A percentile compares a stretch with the other conserved stretches of the same genome.
Conservation (phyloP, 2,329 filamentous ascomycete genomes). For the Pseudogymnoascus sp. region DNA sequence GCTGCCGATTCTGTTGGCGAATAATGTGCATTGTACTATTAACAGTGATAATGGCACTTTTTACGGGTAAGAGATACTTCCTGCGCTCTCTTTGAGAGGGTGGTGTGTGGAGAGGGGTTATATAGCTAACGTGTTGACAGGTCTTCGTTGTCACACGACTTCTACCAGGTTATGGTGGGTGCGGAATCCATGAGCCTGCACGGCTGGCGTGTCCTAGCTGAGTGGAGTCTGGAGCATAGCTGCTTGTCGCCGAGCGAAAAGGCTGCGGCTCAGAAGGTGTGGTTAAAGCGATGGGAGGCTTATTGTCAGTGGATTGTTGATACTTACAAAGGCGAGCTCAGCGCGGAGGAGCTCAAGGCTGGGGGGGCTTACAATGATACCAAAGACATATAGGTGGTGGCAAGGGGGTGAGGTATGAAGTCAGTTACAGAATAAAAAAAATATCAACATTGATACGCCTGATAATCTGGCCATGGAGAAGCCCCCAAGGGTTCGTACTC, state of each 20-base stretch:
- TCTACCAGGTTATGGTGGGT: slow-evolving; percentile 69
- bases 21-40: slow-evolving; percentile 65
- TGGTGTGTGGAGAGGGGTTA: not conserved
- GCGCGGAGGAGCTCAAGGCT: not conserved
- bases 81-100: not conserved
- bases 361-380: not conserved
- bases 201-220: slow-evolving; percentile 62
- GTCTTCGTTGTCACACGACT: slow-evolving; percentile 66
- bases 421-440: too few relatives aligned
- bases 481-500: too few relatives aligned
- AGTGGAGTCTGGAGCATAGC: slow-evolving; percentile 57
- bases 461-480: too few relatives aligned
- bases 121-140: slow-evolving; percentile 32
- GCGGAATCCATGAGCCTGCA: slow-evolving; percentile 58
- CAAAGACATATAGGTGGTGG: not conserved
- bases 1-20: slow-evolving; percentile 62
- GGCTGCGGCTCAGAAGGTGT: slow-evolving; percentile 35
- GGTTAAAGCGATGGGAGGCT: slow-evolving; percentile 48
- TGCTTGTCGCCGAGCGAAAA: slow-evolving; percentile 43
- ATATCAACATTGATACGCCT: too few relatives aligned
- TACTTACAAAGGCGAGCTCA: slow-evolving; percentile 29
- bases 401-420: too few relatives aligned
- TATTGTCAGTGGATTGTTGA: slow-evolving; percentile 50
- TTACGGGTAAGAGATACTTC: slow-evolving; percentile 46
- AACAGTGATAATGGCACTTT: slow-evolving; percentile 70